Conservation (phyloP, 331 rosid genomes). For the Acacia pycnantha region DNA sequence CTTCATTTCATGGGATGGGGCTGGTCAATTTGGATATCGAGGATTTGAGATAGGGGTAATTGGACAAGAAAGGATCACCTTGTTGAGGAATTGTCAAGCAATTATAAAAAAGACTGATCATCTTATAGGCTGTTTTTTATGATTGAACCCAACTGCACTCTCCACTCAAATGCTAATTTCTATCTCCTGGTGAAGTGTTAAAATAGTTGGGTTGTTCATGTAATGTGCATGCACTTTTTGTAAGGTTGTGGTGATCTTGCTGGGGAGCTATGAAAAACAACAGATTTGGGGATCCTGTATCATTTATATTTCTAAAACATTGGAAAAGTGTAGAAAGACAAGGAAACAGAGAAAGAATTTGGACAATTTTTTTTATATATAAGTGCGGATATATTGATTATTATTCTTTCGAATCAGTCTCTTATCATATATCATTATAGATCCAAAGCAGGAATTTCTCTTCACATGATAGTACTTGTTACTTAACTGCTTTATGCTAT, state of each 20-base stretch:
- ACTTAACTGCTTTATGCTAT: neutral
- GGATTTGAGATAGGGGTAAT: constrained; percentile 12
- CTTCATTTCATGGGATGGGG: constrained; percentile 12
- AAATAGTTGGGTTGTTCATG: constrained; percentile 13
- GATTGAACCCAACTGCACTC: constrained; percentile 8
- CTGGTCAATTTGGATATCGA: constrained; percentile 1
- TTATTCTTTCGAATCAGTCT: too few relatives aligned
- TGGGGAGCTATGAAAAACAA: neutral
- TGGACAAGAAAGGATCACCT: constrained; percentile 3
- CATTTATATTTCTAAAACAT: constrained; percentile 3
- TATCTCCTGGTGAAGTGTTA: neutral
- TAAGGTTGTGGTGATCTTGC: constrained; percentile 10
- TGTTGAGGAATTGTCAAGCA: constrained; percentile 4
- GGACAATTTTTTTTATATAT: neutral
- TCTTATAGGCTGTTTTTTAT: neutral
- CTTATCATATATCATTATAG: neutral
- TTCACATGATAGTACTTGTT: neutral
- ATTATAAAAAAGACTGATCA: neutral
- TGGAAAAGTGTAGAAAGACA: neutral
- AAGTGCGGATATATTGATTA: neutral
- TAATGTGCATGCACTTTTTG: neutral
- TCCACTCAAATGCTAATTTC: constrained; percentile 9
- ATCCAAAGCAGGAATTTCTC: neutral
- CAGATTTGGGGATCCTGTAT: constrained; percentile 15
- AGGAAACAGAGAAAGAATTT: neutral